These are phyloP conservation scores for Stephania yunnanensis DNA, from an alignment of 164 flowering plant species.

Conservation along the genomic window DNA sequence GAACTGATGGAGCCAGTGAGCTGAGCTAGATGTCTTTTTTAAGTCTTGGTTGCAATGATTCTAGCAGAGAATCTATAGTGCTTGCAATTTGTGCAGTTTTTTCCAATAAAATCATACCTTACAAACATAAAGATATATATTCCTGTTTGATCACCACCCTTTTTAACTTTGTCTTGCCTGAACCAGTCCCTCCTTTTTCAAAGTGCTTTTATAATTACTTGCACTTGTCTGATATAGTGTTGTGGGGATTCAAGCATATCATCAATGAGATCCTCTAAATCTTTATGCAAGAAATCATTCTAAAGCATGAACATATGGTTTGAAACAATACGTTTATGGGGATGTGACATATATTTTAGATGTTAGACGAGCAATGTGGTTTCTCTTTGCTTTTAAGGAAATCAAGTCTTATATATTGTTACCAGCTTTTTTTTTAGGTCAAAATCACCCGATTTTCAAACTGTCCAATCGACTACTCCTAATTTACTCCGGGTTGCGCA, in stretches of 20 bases:
- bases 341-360: background rate
- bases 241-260: background rate
- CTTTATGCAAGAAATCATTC: background rate
- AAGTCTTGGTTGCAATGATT: background rate
- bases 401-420: background rate
- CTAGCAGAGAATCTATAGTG: background rate
- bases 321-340: background rate
- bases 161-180: background rate
- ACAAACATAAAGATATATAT: background rate
- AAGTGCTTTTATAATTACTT: background rate
- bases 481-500: too few relatives aligned
- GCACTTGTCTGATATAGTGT: background rate
- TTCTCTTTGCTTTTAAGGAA: background rate
- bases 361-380: background rate
- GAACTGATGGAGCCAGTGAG: background rate
- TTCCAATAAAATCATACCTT: background rate
- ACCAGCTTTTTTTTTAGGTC: too few relatives aligned
- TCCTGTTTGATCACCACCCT: background rate
- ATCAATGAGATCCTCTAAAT: background rate
- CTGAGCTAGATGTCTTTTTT: background rate
- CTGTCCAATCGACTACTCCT: too few relatives aligned
- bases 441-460: too few relatives aligned
- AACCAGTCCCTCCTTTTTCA: constrained; percentile 2
- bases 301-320: background rate
- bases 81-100: background rate